These are phyloP conservation scores for Nyctanthes arbortristis DNA, from an alignment of 257 asterid species.

Conservation along the genomic window DNA sequence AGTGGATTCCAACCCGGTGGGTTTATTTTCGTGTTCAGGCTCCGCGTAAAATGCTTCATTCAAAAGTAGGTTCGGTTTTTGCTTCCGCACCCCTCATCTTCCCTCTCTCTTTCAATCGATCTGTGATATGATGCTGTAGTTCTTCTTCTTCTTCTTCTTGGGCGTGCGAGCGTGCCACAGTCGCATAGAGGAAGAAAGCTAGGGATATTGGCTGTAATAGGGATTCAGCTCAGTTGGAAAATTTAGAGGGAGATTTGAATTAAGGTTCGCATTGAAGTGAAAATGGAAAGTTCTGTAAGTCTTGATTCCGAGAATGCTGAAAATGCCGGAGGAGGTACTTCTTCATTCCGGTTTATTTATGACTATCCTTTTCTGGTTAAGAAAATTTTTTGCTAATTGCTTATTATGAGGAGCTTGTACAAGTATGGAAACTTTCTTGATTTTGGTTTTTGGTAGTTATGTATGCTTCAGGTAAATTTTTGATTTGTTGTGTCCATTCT, in stretches of 20 bases:
- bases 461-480: not conserved
- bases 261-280: constrained; percentile 19
- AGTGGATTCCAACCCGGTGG: not conserved
- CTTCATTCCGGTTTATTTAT: not conserved
- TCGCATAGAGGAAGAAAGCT: not conserved
- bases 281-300: constrained; percentile 30
- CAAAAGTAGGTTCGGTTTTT: not conserved
- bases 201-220: not conserved
- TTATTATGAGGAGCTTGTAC: not conserved
- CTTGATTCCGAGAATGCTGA: constrained; percentile 32
- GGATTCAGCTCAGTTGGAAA: not conserved
- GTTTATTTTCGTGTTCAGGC: not conserved
- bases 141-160: no score
- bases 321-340: constrained; percentile 37
- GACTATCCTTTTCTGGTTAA: not conserved
- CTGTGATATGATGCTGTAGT: no score
- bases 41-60: not conserved
- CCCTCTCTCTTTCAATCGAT: not conserved
- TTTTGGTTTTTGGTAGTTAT: no score
- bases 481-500: not conserved
- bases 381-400: not conserved
- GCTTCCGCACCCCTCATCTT: not conserved
- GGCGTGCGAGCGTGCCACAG: no score
- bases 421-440: not conserved
- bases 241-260: not conserved